These are phyloP conservation scores for Cutaneotrichosporon sp. DNA, from an alignment of 1,284 basidiomycete genomes.

Conservation along the genomic window DNA sequence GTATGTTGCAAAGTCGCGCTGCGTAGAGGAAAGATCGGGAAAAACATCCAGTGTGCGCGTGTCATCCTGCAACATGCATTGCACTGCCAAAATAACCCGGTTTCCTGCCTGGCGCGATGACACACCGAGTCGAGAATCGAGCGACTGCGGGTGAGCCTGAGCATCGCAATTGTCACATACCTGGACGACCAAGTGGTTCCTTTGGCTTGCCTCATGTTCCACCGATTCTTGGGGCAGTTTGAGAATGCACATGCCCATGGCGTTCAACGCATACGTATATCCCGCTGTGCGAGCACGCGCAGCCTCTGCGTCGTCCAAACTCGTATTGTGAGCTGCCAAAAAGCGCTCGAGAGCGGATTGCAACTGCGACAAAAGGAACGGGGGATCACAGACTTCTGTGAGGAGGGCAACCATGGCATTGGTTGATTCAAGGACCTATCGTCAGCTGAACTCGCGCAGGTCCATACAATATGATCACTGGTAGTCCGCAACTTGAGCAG, in stretches of 20 bases:
- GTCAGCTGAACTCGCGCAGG: background rate
- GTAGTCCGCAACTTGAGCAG: conserved; percentile 34
- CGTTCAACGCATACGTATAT: conserved; percentile 36
- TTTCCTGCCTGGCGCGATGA: conserved; percentile 37
- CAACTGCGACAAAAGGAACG: conserved; percentile 32
- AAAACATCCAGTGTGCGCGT: conserved; percentile 33
- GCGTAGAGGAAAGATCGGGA: conserved; percentile 24
- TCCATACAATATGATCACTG: conserved; percentile 24
- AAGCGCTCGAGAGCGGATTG: conserved; percentile 30
- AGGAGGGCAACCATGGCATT: conserved; percentile 39
- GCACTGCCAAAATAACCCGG: conserved; percentile 37
- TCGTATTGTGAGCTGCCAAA: conserved; percentile 13
- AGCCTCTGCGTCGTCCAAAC: too few relatives aligned
- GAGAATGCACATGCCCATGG: conserved; percentile 40
- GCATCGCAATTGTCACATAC: too few relatives aligned
- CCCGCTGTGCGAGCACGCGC: too few relatives aligned
- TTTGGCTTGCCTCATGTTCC: conserved; percentile 25
- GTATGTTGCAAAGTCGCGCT: conserved; percentile 39
- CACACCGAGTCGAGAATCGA: conserved; percentile 10
- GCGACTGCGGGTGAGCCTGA: too few relatives aligned
- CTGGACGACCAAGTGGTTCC: conserved; percentile 28
- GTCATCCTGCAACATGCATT: conserved; percentile 33
- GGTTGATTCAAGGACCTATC: conserved; percentile 39
- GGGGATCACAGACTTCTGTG: conserved; percentile 34
- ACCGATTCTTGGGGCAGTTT: conserved; percentile 34